Conservation (phyloP, 352 stramenopile genomes). For the Plasmopara viticola region DNA sequence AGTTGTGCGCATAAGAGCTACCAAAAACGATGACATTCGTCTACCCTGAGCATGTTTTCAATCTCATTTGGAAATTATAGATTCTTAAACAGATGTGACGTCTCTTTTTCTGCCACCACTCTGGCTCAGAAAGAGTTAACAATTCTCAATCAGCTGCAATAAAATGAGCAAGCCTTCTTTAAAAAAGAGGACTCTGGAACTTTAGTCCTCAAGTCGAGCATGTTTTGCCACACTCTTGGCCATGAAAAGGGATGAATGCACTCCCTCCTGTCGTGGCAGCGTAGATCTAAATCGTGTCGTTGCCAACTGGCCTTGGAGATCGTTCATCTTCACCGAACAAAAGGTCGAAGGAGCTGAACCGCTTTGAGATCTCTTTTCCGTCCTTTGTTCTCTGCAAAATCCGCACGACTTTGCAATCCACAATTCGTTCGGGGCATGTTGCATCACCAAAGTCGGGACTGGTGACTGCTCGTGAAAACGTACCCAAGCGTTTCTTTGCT, state of each 20-base stretch:
- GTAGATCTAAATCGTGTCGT: slow-evolving; percentile 10
- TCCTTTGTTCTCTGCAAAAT: neutral
- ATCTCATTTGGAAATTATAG: too few relatives aligned
- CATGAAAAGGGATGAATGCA: neutral
- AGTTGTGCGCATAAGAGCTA: too few relatives aligned
- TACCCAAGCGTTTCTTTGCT: neutral
- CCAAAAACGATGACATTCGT: too few relatives aligned
- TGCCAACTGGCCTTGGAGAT: slow-evolving; percentile 22
- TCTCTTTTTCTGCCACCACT: too few relatives aligned
- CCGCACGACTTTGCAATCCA: slow-evolving; percentile 11
- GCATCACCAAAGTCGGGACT: slow-evolving; percentile 11
- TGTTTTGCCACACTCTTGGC: neutral
- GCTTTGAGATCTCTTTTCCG: neutral
- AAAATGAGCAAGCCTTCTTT: too few relatives aligned
- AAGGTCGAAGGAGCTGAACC: slow-evolving; percentile 15
- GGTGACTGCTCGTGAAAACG: slow-evolving; percentile 3
- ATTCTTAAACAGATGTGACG: too few relatives aligned
- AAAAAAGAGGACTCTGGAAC: too few relatives aligned
- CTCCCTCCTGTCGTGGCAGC: neutral
- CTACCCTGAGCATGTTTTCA: too few relatives aligned
- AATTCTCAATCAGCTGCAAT: too few relatives aligned
- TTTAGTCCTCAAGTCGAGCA: too few relatives aligned
- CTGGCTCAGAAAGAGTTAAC: too few relatives aligned
- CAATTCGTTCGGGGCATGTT: slow-evolving; percentile 12
- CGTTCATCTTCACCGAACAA: slow-evolving; percentile 21